Conservation (phyloP, 768 basidiomycete species). For the Sistotremastrum niveocremeum region DNA sequence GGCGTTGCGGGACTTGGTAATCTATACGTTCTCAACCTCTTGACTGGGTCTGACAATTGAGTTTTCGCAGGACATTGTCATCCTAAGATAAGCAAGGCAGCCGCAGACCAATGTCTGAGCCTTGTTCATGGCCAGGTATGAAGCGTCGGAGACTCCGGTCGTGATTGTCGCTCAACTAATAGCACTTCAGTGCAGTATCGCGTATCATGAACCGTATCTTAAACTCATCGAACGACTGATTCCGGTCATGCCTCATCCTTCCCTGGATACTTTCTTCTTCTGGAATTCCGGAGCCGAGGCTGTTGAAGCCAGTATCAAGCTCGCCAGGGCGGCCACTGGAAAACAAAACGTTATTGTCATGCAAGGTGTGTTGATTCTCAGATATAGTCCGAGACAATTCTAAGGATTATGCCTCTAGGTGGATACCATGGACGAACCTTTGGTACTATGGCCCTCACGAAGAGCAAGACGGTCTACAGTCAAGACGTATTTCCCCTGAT, state of each 20-base stretch:
- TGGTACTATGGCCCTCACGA: constrained; percentile 89
- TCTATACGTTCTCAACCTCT: not conserved
- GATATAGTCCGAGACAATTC: not conserved
- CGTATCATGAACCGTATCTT: constrained; percentile 76
- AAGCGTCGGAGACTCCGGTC: not conserved
- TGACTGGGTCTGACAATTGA: not conserved
- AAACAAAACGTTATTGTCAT: constrained; percentile 82
- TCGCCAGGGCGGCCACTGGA: constrained; percentile 66
- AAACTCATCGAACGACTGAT: constrained; percentile 74
- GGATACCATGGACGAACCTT: constrained; percentile 89
- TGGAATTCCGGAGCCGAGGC: constrained; percentile 96
- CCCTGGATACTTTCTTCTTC: constrained; percentile 92
- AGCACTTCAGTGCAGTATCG: constrained; percentile 63
- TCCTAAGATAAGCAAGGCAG: constrained; percentile 73
- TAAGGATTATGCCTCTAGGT: constrained; percentile 22
- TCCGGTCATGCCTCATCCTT: constrained; percentile 81
- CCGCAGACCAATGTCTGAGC: constrained; percentile 75
- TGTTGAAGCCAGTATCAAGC: constrained; percentile 79
- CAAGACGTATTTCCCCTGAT: constrained; percentile 70
- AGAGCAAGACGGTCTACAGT: constrained; percentile 84
- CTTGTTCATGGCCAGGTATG: constrained; percentile 68
- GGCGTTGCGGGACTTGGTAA: constrained; percentile 76
- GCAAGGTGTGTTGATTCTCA: constrained; percentile 43
- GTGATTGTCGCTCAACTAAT: not conserved
- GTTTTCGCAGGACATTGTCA: constrained; percentile 62